These are phyloP conservation scores for Corylus heterophylla DNA, from an alignment of 306 rosid genomes.

Conservation along the genomic window DNA sequence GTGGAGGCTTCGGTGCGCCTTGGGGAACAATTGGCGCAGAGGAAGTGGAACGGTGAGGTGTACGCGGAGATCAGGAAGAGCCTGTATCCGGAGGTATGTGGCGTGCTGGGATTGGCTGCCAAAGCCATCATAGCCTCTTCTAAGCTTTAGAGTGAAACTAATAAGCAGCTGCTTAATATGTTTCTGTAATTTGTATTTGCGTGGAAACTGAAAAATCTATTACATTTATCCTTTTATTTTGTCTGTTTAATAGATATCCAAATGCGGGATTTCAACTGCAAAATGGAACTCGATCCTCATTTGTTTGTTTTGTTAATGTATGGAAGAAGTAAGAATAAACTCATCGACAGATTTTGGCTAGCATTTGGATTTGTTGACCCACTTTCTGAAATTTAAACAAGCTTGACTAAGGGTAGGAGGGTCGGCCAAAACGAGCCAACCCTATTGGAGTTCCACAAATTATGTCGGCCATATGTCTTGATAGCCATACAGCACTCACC, in stretches of 20 bases:
- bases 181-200: no score
- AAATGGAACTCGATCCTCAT: no score
- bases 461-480: conserved; percentile 91
- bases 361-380: no score
- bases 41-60: conserved; percentile 57
- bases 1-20: conserved; percentile 51
- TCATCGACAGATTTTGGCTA: no score
- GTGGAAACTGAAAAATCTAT: no score
- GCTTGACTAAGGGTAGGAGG: conserved; percentile 19
- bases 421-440: conserved; percentile 60
- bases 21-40: conserved; percentile 44
- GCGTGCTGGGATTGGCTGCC: conserved; percentile 36
- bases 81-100: conserved; percentile 50
- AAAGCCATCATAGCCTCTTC: conserved; percentile 15
- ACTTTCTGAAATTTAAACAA: no score
- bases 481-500: conserved; percentile 82
- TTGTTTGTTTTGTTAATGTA: no score
- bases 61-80: conserved; percentile 73
- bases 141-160: conserved; percentile 37
- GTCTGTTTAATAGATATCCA: neutral
- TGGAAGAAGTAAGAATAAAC: no score
- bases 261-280: neutral
- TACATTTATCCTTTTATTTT: no score
- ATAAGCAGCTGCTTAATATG: no score
- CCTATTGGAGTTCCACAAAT: conserved; percentile 54